Percentiles rank a stretch among this genome's conserved stretches.
Evolutionary conservation across 768 basidiomycete species (phyloP).

Genomic region (Cantharellus cinnabarinus): DNA sequence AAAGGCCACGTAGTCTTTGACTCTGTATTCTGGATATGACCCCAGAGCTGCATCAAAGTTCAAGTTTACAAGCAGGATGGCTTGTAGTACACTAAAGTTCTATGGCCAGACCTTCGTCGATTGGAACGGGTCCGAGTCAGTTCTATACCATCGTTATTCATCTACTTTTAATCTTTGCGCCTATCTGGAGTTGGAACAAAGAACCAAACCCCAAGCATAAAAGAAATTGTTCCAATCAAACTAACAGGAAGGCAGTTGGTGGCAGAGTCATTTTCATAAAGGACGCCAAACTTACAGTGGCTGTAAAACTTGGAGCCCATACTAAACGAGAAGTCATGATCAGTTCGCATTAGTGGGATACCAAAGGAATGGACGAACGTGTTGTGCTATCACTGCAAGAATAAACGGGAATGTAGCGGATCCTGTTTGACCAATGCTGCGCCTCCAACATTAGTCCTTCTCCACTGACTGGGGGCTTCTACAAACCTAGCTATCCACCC

Average conservation of each 20-base stretch:
- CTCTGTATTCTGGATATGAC: no score
- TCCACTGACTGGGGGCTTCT: background rate
- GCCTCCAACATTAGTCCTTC: background rate
- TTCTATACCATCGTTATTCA: background rate
- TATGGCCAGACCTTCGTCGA: no score
- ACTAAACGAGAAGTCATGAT: background rate
- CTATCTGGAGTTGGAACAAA: background rate
- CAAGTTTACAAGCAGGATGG: no score
- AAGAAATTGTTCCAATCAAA: background rate
- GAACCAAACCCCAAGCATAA: background rate
- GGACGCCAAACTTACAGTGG: constrained; percentile 1
- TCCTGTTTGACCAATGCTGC: constrained; percentile 17
- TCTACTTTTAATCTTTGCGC: background rate
- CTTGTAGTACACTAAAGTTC: no score
- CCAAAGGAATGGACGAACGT: background rate
- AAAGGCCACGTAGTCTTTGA: no score
- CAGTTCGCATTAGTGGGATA: background rate
- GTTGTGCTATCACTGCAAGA: background rate
- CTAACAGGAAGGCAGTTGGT: background rate
- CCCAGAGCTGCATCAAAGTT: no score
- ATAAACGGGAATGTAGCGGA: constrained; percentile 19
- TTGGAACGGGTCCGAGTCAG: background rate
- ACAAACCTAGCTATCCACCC: constrained; percentile 15
- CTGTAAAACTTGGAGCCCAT: constrained; percentile 1
- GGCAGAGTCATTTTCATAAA: background rate